These are phyloP conservation scores for Cladophialophora bantiana DNA, from an alignment of 2,329 filamentous ascomycete species.

Conservation along the genomic window DNA sequence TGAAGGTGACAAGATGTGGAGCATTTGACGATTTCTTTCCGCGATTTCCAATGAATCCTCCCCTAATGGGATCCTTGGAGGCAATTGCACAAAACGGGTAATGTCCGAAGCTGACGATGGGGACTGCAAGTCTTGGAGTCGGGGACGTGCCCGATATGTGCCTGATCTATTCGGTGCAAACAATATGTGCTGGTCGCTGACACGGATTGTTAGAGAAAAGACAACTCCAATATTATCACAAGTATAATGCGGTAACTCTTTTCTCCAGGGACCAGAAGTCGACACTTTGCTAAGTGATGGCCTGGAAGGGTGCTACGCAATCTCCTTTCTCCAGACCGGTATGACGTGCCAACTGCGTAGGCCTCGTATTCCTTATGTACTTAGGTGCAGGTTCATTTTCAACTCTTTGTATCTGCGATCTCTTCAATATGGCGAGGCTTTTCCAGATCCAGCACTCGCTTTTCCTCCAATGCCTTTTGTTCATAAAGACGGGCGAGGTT, in stretches of 20 bases:
- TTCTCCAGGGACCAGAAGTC: no score
- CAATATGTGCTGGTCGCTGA: no score
- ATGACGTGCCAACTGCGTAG: no score
- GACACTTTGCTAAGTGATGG: no score
- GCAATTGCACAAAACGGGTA: not conserved
- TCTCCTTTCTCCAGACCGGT: no score
- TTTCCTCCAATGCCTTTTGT: constrained; percentile 22
- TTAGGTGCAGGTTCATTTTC: not conserved
- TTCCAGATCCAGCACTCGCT: constrained; percentile 15
- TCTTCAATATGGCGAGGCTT: constrained; percentile 19
- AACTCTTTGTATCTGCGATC: constrained; percentile 14
- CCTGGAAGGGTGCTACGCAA: no score
- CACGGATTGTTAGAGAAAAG: no score
- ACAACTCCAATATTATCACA: no score
- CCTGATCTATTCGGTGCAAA: no score
- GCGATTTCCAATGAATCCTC: not conserved
- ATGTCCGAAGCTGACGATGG: not conserved
- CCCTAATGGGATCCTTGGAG: not conserved
- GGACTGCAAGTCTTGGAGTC: not conserved
- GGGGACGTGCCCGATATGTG: no score
- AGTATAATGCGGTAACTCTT: no score
- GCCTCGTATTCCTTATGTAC: not conserved
- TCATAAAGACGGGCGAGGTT: constrained; percentile 23
- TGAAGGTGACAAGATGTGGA: not conserved
- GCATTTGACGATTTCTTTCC: not conserved